A percentile compares a stretch with the other conserved stretches of the same genome.
phyloP scores from a whole-genome alignment of 2,329 filamentous ascomycete species.

The Stagonosporopsis rhizophila region DNA sequence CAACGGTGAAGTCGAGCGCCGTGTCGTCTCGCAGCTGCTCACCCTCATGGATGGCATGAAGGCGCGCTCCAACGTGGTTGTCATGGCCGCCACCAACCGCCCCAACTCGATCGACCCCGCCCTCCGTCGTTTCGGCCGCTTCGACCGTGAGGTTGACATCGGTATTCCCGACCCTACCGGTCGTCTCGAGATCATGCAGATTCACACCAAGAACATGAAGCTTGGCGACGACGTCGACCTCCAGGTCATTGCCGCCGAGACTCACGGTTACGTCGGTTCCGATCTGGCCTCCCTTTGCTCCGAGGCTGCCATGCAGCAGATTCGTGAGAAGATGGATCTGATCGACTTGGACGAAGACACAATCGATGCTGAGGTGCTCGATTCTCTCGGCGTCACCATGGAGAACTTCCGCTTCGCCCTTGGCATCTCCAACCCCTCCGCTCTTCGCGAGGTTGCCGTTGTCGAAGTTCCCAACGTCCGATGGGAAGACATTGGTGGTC shows the following conservation, averaged over 20 bases:
- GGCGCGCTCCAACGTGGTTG: slow-evolving; percentile 96
- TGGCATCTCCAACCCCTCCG: slow-evolving; percentile 97
- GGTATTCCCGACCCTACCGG: slow-evolving; percentile 97
- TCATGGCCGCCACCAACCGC: slow-evolving; percentile 98
- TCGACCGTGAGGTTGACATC: slow-evolving; percentile 98
- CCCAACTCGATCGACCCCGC: slow-evolving; percentile 99
- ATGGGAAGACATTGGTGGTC: slow-evolving; percentile 99
- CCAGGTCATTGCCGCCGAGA: slow-evolving; percentile 95
- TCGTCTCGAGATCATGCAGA: slow-evolving; percentile 97
- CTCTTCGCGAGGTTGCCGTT: slow-evolving; percentile 96
- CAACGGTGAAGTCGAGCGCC: slow-evolving; percentile 97
- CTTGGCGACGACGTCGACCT: slow-evolving; percentile 95
- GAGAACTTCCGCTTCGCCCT: slow-evolving; percentile 99
- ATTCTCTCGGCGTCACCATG: slow-evolving; percentile 98
- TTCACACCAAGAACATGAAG: slow-evolving; percentile 99
- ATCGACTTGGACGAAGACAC: slow-evolving; percentile 99
- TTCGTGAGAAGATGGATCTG: slow-evolving; percentile 99
- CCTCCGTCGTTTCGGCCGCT: slow-evolving; percentile 95
- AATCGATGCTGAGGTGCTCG: slow-evolving; percentile 96
- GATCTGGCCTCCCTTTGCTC: slow-evolving; percentile 98
- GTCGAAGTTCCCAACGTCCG: slow-evolving; percentile 99
- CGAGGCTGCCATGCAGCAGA: slow-evolving; percentile 99
- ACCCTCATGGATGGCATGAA: slow-evolving; percentile 99
- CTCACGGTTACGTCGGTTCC: slow-evolving; percentile 98
- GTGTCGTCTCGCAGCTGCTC: slow-evolving; percentile 94